phyloP scores from a whole-genome alignment of 441 rosid species.

The Gossypium davidsonii region DNA sequence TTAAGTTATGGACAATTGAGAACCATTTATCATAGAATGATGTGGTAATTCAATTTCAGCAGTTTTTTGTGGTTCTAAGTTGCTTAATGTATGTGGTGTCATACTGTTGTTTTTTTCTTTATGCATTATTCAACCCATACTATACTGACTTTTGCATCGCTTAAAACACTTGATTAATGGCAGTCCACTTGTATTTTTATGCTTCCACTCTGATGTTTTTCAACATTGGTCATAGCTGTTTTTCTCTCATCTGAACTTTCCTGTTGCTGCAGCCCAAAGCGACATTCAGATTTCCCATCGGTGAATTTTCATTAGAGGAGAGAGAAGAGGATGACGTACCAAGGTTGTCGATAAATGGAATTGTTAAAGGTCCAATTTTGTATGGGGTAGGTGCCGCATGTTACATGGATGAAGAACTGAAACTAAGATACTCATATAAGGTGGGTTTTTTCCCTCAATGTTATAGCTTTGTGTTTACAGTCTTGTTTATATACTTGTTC shows the following conservation, averaged over 20 bases:
- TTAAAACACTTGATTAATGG: neutral
- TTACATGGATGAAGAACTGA: slow-evolving; percentile 63
- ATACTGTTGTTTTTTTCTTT: neutral
- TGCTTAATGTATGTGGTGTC: neutral
- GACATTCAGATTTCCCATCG: slow-evolving; percentile 76
- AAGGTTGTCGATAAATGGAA: slow-evolving; percentile 54
- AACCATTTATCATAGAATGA: neutral
- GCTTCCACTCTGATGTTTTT: neutral
- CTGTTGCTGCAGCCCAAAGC: slow-evolving; percentile 66
- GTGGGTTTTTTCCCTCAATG: slow-evolving; percentile 25
- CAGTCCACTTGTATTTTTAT: neutral
- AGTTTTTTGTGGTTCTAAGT: neutral
- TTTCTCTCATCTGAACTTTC: neutral
- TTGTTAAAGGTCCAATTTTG: slow-evolving; percentile 48
- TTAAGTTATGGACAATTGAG: neutral
- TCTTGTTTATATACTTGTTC: neutral
- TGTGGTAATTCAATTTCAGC: neutral
- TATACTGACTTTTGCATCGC: neutral
- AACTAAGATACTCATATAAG: slow-evolving; percentile 72
- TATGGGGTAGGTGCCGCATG: slow-evolving; percentile 64
- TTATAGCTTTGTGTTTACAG: neutral
- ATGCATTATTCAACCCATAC: neutral
- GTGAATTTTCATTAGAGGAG: slow-evolving; percentile 74
- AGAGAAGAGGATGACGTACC: slow-evolving; percentile 58
- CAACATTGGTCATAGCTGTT: neutral